These are phyloP conservation scores for Alectoria sarmentosa DNA, from an alignment of 495 filamentous ascomycete genomes.

Conservation along the genomic window DNA sequence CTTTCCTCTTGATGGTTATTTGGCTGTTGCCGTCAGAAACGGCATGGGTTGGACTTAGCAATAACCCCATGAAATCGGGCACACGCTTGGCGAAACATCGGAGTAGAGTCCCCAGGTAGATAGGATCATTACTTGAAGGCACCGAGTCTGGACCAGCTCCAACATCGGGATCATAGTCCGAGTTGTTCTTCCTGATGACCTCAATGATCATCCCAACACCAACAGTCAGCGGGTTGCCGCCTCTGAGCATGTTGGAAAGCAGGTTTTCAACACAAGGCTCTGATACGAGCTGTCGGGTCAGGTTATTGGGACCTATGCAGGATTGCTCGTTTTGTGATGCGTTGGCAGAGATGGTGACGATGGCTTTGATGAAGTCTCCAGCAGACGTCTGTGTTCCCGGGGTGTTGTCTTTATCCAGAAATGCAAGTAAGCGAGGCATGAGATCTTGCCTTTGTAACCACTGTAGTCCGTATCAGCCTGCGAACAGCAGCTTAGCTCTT, in stretches of 20 bases:
- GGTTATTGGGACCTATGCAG: constrained; percentile 94
- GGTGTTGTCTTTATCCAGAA: constrained; percentile 72
- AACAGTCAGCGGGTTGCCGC: constrained; percentile 91
- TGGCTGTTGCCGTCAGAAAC: constrained; percentile 53
- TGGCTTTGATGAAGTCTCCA: constrained; percentile 96
- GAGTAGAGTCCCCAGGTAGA: constrained; percentile 91
- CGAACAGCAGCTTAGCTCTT: constrained; percentile 1
- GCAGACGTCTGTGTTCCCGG: constrained; percentile 92
- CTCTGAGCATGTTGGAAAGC: constrained; percentile 83
- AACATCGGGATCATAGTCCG: constrained; percentile 93
- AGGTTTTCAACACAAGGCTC: constrained; percentile 71
- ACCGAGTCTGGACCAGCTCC: constrained; percentile 65
- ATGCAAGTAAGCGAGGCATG: constrained; percentile 83
- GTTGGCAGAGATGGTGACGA: constrained; percentile 98
- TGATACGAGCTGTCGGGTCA: constrained; percentile 95
- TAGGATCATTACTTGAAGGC: constrained; percentile 83
- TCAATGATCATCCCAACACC: constrained; percentile 97
- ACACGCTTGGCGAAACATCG: constrained; percentile 85
- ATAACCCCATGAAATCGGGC: constrained; percentile 91
- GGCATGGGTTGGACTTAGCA: constrained; percentile 58
- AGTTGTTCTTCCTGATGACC: constrained; percentile 99
- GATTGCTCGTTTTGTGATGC: constrained; percentile 96
- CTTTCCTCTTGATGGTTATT: constrained; percentile 51
- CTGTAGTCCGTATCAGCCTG: constrained; percentile 39
- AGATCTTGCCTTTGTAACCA: constrained; percentile 90